These are phyloP conservation scores for Phytophthora cryptogea DNA, from an alignment of 352 stramenopile species.

Conservation along the genomic window DNA sequence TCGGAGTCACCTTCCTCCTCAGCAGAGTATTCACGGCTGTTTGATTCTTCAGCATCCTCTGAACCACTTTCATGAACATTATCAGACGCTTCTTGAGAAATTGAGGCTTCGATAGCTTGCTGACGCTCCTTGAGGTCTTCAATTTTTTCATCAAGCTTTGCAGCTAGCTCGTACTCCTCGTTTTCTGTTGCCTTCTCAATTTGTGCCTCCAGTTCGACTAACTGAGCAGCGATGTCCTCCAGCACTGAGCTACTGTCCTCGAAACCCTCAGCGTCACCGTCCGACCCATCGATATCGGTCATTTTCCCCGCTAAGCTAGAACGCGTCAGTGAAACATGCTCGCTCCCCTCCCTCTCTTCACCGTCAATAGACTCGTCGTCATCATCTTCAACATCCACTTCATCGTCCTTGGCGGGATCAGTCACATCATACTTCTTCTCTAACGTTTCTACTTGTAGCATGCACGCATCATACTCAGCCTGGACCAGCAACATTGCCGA, in stretches of 20 bases:
- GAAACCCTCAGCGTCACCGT: conserved; percentile 30
- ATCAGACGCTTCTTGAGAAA: conserved; percentile 24
- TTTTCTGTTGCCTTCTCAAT: conserved; percentile 82
- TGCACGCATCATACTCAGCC: conserved; percentile 74
- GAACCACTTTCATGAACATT: conserved; percentile 12
- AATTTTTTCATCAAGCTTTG: conserved; percentile 76
- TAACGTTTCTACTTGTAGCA: conserved; percentile 59
- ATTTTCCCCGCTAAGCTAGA: conserved; percentile 30
- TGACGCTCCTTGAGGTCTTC: conserved; percentile 61
- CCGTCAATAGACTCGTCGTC: conserved; percentile 59
- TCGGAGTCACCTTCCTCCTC: conserved; percentile 28
- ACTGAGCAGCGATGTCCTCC: conserved; percentile 62
- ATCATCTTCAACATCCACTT: conserved; percentile 54
- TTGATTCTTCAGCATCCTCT: conserved; percentile 21
- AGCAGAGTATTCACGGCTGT: conserved; percentile 28
- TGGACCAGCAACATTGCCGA: conserved; percentile 76
- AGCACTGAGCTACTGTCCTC: conserved; percentile 41
- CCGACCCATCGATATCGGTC: conserved; percentile 27
- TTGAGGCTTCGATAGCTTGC: conserved; percentile 41
- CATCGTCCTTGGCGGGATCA: conserved; percentile 56
- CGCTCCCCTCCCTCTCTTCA: conserved; percentile 38
- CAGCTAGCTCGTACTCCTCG: conserved; percentile 82
- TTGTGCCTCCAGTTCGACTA: conserved; percentile 62
- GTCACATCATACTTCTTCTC: conserved; percentile 77
- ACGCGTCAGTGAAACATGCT: conserved; percentile 11